Percentiles rank a stretch among this genome's conserved stretches.
phyloP scores from a whole-genome alignment of 2,329 filamentous ascomycete species.

The Cordyceps cateniannulata region DNA sequence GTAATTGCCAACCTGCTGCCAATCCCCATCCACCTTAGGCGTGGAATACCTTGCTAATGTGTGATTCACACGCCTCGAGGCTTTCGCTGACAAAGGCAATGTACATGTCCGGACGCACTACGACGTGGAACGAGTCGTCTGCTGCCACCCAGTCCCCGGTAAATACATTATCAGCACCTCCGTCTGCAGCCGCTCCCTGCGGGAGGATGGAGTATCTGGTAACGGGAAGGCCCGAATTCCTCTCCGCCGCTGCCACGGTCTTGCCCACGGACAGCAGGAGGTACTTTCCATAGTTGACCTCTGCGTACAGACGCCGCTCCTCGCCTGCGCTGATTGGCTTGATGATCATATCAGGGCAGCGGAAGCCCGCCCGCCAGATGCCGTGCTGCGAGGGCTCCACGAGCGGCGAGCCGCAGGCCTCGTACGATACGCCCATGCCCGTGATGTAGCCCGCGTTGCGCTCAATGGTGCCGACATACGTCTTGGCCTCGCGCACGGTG shows the following conservation, averaged over 20 bases:
- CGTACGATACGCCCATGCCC: slow-evolving; percentile 38
- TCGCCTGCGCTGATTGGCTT: slow-evolving; percentile 10
- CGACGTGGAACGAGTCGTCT: slow-evolving; percentile 24
- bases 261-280: slow-evolving; percentile 21
- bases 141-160: slow-evolving; percentile 23
- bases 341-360: slow-evolving; percentile 32
- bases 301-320: slow-evolving; percentile 25
- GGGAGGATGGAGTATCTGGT: slow-evolving; percentile 5
- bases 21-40: not conserved
- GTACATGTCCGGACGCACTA: slow-evolving; percentile 36
- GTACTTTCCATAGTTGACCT: slow-evolving; percentile 26
- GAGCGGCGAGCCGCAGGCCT: slow-evolving; percentile 27
- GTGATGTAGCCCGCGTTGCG: slow-evolving; percentile 43
- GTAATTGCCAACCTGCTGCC: not conserved
- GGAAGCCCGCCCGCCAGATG: slow-evolving; percentile 32
- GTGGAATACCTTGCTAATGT: not conserved
- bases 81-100: slow-evolving; percentile 19
- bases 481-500: slow-evolving; percentile 35
- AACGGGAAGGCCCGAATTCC: not conserved
- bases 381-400: slow-evolving; percentile 26
- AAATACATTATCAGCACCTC: slow-evolving; percentile 18
- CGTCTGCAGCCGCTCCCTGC: not conserved
- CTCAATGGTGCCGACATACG: slow-evolving; percentile 41
- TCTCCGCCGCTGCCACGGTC: not conserved
- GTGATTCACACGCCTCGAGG: not conserved